Percentiles rank a stretch among this genome's conserved stretches.
These are phyloP conservation scores for Lathyrus sativus DNA, from an alignment of 306 rosid genomes.

Conservation along the genomic window DNA sequence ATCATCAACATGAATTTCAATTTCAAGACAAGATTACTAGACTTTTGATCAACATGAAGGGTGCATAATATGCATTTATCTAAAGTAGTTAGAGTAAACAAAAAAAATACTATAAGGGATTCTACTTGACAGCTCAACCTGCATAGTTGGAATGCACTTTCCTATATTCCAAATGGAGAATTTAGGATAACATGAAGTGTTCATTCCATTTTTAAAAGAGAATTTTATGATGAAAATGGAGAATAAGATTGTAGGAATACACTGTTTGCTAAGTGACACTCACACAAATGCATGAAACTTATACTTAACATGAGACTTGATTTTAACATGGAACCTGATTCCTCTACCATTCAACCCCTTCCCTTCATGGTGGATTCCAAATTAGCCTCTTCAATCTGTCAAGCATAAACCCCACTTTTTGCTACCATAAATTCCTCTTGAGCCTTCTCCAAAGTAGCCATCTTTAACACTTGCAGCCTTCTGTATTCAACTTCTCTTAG, in stretches of 20 bases:
- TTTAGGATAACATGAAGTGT: constrained; percentile 8
- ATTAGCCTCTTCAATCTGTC: constrained; percentile 33
- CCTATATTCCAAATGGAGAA: constrained; percentile 27
- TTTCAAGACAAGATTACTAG: neutral
- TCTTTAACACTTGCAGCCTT: constrained; percentile 13
- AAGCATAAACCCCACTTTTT: constrained; percentile 30
- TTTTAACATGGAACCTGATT: constrained; percentile 44
- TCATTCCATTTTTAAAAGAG: constrained; percentile 32
- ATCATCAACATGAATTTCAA: neutral
- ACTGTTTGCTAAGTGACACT: constrained; percentile 17
- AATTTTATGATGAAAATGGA: constrained; percentile 36
- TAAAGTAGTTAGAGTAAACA: neutral
- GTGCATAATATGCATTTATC: neutral
- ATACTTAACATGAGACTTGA: neutral
- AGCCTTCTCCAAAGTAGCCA: constrained; percentile 25
- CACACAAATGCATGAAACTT: constrained; percentile 7
- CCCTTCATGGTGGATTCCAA: constrained; percentile 45
- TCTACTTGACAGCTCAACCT: neutral
- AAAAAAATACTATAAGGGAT: neutral
- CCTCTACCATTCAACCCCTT: constrained; percentile 30
- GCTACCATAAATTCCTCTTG: constrained; percentile 31
- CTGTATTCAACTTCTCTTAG: constrained; percentile 2
- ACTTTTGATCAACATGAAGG: neutral
- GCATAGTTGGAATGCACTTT: constrained; percentile 29
- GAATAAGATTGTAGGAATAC: constrained; percentile 35